Conservation (phyloP, 306 rosid genomes). For the Vigna angularis region DNA sequence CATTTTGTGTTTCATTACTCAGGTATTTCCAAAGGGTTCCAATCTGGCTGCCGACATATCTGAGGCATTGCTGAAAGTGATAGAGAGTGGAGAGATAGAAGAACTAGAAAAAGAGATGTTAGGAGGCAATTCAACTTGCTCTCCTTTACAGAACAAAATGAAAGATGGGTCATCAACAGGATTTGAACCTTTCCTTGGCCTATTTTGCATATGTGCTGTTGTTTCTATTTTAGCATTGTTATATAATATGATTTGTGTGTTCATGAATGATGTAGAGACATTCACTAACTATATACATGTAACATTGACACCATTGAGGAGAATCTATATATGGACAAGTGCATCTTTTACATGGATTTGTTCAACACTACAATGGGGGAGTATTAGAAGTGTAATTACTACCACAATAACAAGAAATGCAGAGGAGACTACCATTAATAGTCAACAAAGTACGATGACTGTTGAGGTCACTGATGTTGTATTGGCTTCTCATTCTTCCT, state of each 20-base stretch:
- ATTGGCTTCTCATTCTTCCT: slow-evolving; percentile 23
- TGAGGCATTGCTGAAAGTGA: slow-evolving; percentile 40
- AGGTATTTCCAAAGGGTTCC: slow-evolving; percentile 41
- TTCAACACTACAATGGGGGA: slow-evolving; percentile 4
- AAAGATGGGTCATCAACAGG: slow-evolving; percentile 1
- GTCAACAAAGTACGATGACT: slow-evolving; percentile 22
- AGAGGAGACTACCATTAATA: slow-evolving; percentile 13
- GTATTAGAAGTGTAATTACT: slow-evolving; percentile 10
- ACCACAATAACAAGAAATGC: slow-evolving; percentile 14
- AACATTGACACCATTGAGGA: slow-evolving; percentile 18
- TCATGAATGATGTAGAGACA: slow-evolving; percentile 31
- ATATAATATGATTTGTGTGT: slow-evolving; percentile 22
- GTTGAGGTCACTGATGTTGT: slow-evolving; percentile 20
- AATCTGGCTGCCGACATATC: slow-evolving; percentile 35
- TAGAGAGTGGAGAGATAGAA: slow-evolving; percentile 40
- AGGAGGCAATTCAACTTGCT: slow-evolving; percentile 2
- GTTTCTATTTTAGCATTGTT: slow-evolving; percentile 35
- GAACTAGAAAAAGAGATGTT: slow-evolving; percentile 36
- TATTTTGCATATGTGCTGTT: slow-evolving; percentile 21
- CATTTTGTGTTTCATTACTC: slow-evolving; percentile 11
- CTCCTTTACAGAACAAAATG: not conserved
- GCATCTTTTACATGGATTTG: slow-evolving; percentile 7
- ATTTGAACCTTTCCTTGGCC: slow-evolving; percentile 40
- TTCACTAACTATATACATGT: slow-evolving; percentile 6
- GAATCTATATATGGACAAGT: slow-evolving; percentile 33